Percentiles rank a stretch among this genome's conserved stretches.
These are phyloP conservation scores for Spiraea crenata DNA, from an alignment of 331 rosid genomes.

Conservation along the genomic window DNA sequence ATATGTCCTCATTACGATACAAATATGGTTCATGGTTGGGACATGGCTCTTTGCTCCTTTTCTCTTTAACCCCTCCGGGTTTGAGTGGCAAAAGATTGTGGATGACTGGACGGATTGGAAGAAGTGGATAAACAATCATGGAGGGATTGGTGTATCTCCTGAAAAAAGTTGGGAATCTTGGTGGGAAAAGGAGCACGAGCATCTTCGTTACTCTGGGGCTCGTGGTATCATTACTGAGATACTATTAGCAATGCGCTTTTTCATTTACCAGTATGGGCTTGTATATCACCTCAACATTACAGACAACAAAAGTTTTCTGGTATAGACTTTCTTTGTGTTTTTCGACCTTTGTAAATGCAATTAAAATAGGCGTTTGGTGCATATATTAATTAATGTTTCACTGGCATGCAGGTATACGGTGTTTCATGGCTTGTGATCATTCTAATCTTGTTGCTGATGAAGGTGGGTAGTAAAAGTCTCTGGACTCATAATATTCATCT, in stretches of 20 bases:
- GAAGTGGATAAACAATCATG: constrained; percentile 83
- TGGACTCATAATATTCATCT: background rate
- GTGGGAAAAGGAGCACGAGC: constrained; percentile 92
- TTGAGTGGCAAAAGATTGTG: constrained; percentile 97
- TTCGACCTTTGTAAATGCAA: constrained; percentile 3
- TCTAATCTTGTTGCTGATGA: constrained; percentile 61
- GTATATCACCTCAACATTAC: constrained; percentile 82
- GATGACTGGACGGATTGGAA: constrained; percentile 98
- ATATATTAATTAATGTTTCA: constrained; percentile 3
- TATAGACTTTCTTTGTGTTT: constrained; percentile 22
- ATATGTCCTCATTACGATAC: constrained; percentile 67
- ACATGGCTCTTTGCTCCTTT: constrained; percentile 99
- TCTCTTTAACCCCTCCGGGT: constrained; percentile 95
- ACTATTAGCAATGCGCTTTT: constrained; percentile 75
- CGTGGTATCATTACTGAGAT: constrained; percentile 71
- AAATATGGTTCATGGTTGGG: constrained; percentile 95
- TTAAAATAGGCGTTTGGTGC: background rate
- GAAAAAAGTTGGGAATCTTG: constrained; percentile 97
- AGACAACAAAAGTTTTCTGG: constrained; percentile 56
- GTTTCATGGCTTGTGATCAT: constrained; percentile 80
- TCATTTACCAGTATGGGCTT: constrained; percentile 84
- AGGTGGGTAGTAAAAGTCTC: constrained; percentile 47
- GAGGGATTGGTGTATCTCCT: constrained; percentile 82
- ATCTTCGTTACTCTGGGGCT: constrained; percentile 63
- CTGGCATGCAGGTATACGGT: constrained; percentile 71